Base-by-base conservation (phyloP, 2,329 filamentous ascomycete genomes). In the Plectosphaerella sp. region DNA sequence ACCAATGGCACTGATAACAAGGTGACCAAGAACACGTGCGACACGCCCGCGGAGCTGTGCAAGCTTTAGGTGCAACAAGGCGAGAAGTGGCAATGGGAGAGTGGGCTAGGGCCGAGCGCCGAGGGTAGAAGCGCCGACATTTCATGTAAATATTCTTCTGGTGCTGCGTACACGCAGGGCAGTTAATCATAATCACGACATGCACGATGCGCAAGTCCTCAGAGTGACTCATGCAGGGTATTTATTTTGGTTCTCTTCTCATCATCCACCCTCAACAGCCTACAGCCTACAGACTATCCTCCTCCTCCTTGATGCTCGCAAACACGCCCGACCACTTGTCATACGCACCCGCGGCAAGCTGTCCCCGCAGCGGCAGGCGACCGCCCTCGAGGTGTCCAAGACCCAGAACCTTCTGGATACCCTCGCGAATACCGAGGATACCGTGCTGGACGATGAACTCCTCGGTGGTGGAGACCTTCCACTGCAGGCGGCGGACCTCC, bases 381-480 rank as follows among this genome's bases (percentile, higher is more conserved):
- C 80, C 83, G 1, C 81, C 82, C 57, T 80, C 80, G 52, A 75
- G 67, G 25, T 78, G 78, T 1, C 83, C 83, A 50, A 84, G 72
- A 0, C 80, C 77, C 47, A 81, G 74, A 7, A 84, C 72, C 41
- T 79, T 70, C 53, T 73, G 77, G 7, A 83, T 72, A 1, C 76
- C 82, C 67, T 87, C 83, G 61, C 84, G 84, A 62, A 87, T 84
- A 2, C 84, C 84, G 3, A 86, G 72, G 6, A 83, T 79, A 3
- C 83, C 83, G 62, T 75, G 80, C 57, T 74, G 77, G 8, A 78
- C 84, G 53, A 87, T 77, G 52, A 81, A 76, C 65, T 85, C 83
- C 67, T 87, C 83, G 1, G 80, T 79, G 18, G 74, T 70, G 56
- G 79, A 83, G 22, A 87, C 78, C 42, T 72, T 75, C 63, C 79